Conservation (phyloP, 2,329 filamentous ascomycete species). For the Simplicillium aogashimaense region DNA sequence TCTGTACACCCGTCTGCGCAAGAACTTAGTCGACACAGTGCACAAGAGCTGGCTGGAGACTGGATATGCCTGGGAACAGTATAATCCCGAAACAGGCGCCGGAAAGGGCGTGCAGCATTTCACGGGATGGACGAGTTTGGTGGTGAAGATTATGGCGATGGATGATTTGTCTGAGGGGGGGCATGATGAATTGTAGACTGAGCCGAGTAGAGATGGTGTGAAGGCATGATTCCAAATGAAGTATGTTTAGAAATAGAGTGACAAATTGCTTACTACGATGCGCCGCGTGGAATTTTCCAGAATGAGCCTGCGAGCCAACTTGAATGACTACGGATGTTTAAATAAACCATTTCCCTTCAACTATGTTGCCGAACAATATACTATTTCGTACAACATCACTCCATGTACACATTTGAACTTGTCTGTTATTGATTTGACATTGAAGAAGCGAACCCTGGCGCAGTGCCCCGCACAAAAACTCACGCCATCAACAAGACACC, state of each 20-base stretch:
- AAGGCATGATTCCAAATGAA: not conserved
- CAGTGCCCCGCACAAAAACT: no score
- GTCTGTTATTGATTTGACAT: no score
- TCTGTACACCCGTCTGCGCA: constrained; percentile 67
- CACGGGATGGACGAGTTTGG: constrained; percentile 96
- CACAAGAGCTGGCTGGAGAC: constrained; percentile 83
- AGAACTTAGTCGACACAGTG: constrained; percentile 81
- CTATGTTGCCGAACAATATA: no score
- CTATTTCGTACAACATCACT: no score
- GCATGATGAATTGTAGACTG: constrained; percentile 37
- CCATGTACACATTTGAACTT: no score
- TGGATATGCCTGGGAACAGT: constrained; percentile 98
- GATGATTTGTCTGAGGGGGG: constrained; percentile 47
- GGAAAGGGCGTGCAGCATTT: constrained; percentile 98
- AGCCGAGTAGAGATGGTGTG: not conserved
- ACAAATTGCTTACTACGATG: not conserved
- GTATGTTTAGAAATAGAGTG: not conserved
- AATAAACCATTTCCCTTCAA: no score
- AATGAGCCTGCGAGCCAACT: no score
- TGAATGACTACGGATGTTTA: no score
- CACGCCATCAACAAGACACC: constrained; percentile 1
- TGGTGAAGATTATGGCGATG: constrained; percentile 97
- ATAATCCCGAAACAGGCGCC: constrained; percentile 82
- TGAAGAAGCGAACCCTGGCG: no score
- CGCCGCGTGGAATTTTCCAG: no score